Conservation (phyloP, 2,329 filamentous ascomycete species). For the Alternaria hordeiaustralica region DNA sequence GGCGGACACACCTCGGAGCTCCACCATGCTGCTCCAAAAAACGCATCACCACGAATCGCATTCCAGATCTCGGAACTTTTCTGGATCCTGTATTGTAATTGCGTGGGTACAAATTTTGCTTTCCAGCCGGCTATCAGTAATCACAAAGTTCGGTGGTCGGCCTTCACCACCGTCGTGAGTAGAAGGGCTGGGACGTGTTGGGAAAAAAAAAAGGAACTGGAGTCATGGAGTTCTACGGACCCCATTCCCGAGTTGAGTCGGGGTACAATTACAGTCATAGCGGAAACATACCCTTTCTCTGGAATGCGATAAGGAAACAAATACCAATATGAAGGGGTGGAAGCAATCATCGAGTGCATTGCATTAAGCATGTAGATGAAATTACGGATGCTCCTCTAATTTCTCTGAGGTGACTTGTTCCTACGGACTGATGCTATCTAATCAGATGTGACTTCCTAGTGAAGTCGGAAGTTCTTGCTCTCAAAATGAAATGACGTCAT, state of each 20-base stretch:
- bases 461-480: neutral
- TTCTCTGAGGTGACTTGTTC: neutral
- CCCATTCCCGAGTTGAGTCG: neutral
- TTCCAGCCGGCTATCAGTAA: neutral
- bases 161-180: neutral
- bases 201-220: neutral
- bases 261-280: neutral
- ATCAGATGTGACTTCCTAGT: neutral
- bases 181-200: neutral
- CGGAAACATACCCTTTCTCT: neutral
- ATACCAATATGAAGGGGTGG: neutral
- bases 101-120: neutral
- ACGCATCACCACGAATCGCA: neutral
- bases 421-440: neutral
- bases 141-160: neutral
- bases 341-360: neutral
- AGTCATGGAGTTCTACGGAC: accelerated
- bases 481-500: neutral
- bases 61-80: neutral
- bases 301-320: neutral
- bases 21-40: neutral
- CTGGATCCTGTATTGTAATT: neutral
- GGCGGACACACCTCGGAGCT: neutral
- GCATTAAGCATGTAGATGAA: neutral
- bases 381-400: neutral